Conservation (phyloP, 2,329 filamentous ascomycete genomes). For the Hypoxylon sp. region DNA sequence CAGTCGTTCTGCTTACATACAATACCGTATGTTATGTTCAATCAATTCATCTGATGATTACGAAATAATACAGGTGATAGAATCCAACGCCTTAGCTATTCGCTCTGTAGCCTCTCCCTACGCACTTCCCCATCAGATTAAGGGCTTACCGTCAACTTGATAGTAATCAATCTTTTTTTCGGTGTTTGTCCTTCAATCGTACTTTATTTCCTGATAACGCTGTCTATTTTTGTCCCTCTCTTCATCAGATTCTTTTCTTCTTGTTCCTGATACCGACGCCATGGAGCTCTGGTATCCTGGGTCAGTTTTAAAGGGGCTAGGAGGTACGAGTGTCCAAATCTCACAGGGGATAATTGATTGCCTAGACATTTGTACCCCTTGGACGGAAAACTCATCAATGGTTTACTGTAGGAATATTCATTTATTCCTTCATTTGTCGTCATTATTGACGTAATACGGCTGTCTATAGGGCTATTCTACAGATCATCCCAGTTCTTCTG, state of each 20-base stretch:
- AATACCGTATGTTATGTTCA: no score
- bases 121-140: background rate
- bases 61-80: no score
- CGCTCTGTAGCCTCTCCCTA: no score
- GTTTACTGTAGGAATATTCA: background rate
- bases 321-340: background rate
- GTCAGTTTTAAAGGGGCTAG: no score
- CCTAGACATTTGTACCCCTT: background rate
- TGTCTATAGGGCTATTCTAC: background rate
- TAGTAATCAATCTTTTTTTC: background rate
- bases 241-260: no score
- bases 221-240: no score
- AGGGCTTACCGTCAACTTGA: background rate
- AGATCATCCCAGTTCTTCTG: slow-evolving; percentile 5
- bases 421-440: background rate
- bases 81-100: no score
- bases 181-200: no score
- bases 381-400: background rate
- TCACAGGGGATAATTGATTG: background rate
- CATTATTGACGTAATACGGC: background rate
- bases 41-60: no score
- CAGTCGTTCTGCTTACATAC: no score
- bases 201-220: no score
- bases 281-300: background rate
- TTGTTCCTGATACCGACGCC: background rate